phyloP scores from a whole-genome alignment of 2,329 filamentous ascomycete species.

The Xylariaceae sp. region DNA sequence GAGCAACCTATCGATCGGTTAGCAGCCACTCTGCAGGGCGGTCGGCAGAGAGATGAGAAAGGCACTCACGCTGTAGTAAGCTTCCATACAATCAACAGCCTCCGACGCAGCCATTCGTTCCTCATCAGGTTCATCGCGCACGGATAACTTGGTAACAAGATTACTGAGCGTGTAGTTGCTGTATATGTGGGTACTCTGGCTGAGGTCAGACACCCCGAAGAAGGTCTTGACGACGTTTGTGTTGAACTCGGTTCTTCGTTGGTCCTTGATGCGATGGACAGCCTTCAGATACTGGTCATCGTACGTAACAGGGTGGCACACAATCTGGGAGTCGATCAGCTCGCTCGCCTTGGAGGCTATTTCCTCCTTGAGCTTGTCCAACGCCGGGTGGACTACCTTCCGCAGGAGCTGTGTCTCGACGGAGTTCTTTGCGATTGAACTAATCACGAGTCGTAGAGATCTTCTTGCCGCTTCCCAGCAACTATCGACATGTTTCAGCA shows the following conservation, averaged over 20 bases:
- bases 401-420: slow-evolving; percentile 34
- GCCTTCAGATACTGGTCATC: slow-evolving; percentile 38
- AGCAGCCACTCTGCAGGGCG: background rate
- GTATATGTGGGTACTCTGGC: too few species aligned
- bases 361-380: slow-evolving; percentile 31
- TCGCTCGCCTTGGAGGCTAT: slow-evolving; percentile 38
- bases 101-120: slow-evolving; percentile 28
- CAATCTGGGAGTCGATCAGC: slow-evolving; percentile 40
- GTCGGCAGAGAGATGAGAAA: background rate
- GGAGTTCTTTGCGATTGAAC: slow-evolving; percentile 34
- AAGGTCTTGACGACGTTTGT: slow-evolving; percentile 18
- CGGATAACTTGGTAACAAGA: slow-evolving; percentile 16
- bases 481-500: slow-evolving; percentile 42
- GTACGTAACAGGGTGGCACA: slow-evolving; percentile 47
- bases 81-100: slow-evolving; percentile 31
- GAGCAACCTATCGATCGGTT: too few species aligned
- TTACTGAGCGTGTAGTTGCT: background rate
- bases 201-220: too few species aligned
- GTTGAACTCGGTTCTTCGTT: slow-evolving; percentile 9
- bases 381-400: slow-evolving; percentile 35
- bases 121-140: slow-evolving; percentile 21
- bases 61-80: slow-evolving; percentile 32
- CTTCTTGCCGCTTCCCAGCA: slow-evolving; percentile 40
- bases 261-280: slow-evolving; percentile 12
- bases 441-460: slow-evolving; percentile 43